Evolutionary conservation across 163 green algal genomes (phyloP).

Genomic region (Smithsoniella earleae): DNA sequence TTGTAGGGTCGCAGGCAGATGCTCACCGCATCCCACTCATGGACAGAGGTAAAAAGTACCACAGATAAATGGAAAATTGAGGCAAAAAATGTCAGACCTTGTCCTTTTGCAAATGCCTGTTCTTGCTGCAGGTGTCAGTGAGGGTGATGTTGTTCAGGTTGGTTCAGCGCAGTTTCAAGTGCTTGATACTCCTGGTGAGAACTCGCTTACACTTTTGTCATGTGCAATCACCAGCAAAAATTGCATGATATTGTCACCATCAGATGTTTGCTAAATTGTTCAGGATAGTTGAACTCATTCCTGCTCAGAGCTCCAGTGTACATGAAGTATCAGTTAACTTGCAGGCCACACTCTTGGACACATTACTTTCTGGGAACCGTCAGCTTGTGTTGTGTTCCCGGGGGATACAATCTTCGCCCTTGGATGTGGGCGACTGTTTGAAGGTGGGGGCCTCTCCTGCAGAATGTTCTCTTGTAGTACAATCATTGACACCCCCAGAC

Average conservation of each 20-base stretch:
- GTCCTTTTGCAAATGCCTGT: too few relatives aligned
- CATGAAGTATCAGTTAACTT: conserved; percentile 42
- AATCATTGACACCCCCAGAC: too few relatives aligned
- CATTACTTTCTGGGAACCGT: conserved; percentile 72
- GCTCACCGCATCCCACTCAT: conserved; percentile 81
- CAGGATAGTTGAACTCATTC: conserved; percentile 41
- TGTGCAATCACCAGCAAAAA: too few relatives aligned
- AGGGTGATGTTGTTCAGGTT: conserved; percentile 46
- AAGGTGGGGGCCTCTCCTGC: conserved; percentile 53
- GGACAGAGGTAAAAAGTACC: too few relatives aligned
- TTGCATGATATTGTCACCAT: background rate
- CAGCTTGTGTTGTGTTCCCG: conserved; percentile 59
- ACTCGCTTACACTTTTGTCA: background rate
- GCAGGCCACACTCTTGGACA: conserved; percentile 85
- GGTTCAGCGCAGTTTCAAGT: conserved; percentile 37
- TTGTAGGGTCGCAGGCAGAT: conserved; percentile 62
- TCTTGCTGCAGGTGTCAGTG: conserved; percentile 33
- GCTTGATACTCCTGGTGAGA: conserved; percentile 43
- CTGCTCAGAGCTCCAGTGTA: conserved; percentile 1
- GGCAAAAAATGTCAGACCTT: too few relatives aligned
- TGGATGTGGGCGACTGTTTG: conserved; percentile 79
- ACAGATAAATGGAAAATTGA: conserved; percentile 37
- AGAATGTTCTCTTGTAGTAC: background rate
- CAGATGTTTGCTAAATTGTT: conserved; percentile 33
- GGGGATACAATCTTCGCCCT: conserved; percentile 79